Evolutionary conservation across 2,329 filamentous ascomycete genomes (phyloP).

Genomic region (Colletotrichum orchidophilum): DNA sequence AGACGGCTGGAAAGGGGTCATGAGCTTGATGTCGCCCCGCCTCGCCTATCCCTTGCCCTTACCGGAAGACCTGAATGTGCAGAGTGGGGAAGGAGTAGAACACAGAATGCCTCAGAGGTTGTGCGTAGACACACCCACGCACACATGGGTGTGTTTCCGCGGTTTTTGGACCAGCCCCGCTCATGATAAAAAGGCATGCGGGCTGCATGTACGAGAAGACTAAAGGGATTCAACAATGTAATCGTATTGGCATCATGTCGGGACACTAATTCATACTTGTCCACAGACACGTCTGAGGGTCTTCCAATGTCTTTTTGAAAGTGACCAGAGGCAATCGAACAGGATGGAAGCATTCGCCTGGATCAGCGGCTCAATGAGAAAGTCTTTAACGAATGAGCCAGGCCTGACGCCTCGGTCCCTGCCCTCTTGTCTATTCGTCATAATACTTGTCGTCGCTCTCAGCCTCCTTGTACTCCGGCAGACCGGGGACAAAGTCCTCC

Average conservation of each 20-base stretch:
- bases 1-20: slow-evolving; percentile 61
- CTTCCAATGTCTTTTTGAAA: not conserved
- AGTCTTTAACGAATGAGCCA: not conserved
- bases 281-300: rapidly evolving
- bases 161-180: rapidly evolving
- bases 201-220: not conserved
- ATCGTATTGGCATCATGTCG: not conserved
- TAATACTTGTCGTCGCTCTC: not conserved
- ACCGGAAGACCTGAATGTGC: not conserved
- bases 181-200: not conserved
- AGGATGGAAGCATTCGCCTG: not conserved
- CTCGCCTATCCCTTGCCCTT: too few species aligned
- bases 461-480: not conserved
- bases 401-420: rapidly evolving
- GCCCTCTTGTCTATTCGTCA: not conserved
- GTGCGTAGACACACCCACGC: not conserved
- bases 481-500: rapidly evolving
- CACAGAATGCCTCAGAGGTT: not conserved
- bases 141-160: not conserved
- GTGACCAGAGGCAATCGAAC: not conserved
- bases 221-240: not conserved
- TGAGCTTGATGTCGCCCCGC: slow-evolving; percentile 55
- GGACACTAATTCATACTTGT: not conserved
- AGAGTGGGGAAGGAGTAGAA: not conserved
- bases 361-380: too few species aligned